phyloP scores from a whole-genome alignment of 2,329 filamentous ascomycete species.

The Pyrenophora seminiperda region DNA sequence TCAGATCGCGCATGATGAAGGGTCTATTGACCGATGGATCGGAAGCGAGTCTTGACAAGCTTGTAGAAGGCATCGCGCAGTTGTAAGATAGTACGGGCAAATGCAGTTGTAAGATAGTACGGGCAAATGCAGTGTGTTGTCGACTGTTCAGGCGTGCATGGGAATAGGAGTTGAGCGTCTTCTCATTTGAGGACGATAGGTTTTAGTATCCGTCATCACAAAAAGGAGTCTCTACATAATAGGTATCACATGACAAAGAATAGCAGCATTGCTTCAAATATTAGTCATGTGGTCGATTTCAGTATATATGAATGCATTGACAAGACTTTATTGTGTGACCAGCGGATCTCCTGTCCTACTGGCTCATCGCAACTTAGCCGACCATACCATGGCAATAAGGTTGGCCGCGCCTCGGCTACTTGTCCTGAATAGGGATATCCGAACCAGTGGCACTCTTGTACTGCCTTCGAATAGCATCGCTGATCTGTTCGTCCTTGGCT shows the following conservation, averaged over 20 bases:
- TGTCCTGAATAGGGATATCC: slow-evolving; percentile 73
- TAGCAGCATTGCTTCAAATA: background rate
- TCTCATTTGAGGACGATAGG: no score
- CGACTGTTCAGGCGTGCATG: background rate
- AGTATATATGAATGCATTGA: background rate
- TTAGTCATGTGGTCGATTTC: background rate
- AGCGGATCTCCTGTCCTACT: slow-evolving; percentile 18
- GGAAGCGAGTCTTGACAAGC: slow-evolving; percentile 19
- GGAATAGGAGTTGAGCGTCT: no score
- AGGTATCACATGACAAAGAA: background rate
- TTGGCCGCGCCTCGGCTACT: slow-evolving; percentile 54
- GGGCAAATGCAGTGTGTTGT: background rate
- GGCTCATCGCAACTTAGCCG: slow-evolving; percentile 3
- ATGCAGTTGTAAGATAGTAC: background rate
- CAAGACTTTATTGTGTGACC: slow-evolving; percentile 13
- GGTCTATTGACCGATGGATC: slow-evolving; percentile 32
- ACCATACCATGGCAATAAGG: background rate
- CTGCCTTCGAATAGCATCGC: slow-evolving; percentile 70
- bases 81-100: slow-evolving; percentile 7
- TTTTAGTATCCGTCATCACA: background rate
- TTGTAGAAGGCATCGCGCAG: slow-evolving; percentile 23
- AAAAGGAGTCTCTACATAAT: no score
- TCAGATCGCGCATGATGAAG: slow-evolving; percentile 32
- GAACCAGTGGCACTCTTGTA: slow-evolving; percentile 73
- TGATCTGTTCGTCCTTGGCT: slow-evolving; percentile 80